phyloP scores from a whole-genome alignment of 2,329 filamentous ascomycete species.

The Boeremia lycopersici region DNA sequence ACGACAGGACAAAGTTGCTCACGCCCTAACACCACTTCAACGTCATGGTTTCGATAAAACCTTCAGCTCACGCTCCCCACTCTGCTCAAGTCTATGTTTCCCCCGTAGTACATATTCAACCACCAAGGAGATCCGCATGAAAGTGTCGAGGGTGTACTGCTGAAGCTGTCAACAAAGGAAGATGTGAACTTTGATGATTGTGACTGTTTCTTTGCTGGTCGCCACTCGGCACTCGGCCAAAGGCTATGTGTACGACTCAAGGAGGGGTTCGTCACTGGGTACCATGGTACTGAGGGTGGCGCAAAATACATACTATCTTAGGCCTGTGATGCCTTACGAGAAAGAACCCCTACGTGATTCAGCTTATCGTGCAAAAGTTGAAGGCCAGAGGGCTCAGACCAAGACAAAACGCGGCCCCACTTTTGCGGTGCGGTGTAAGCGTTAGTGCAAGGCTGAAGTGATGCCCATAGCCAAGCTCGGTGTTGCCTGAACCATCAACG shows the following conservation, averaged over 20 bases:
- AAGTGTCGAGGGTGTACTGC: too few relatives aligned
- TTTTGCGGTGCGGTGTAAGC: slow-evolving; percentile 13
- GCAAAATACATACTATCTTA: neutral
- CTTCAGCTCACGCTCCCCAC: neutral
- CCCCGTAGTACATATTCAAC: slow-evolving; percentile 35
- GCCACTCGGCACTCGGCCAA: too few relatives aligned
- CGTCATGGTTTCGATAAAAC: too few relatives aligned
- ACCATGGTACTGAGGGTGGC: neutral
- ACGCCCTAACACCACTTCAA: neutral
- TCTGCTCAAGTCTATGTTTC: slow-evolving; percentile 23
- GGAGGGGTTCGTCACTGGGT: neutral
- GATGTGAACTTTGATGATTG: too few relatives aligned
- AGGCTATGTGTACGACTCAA: too few relatives aligned
- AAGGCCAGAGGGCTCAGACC: neutral
- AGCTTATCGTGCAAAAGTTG: neutral
- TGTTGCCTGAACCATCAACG: slow-evolving; percentile 41
- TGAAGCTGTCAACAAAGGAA: too few relatives aligned
- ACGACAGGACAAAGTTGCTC: neutral
- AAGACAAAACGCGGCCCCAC: slow-evolving; percentile 4
- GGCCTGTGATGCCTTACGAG: neutral
- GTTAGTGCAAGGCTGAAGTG: slow-evolving; percentile 26
- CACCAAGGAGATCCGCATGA: slow-evolving; percentile 42
- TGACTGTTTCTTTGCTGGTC: too few relatives aligned
- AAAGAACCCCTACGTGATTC: neutral
- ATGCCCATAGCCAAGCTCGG: slow-evolving; percentile 31